phyloP scores from a whole-genome alignment of 2,329 filamentous ascomycete species.

The Chrysosporium keratinophilum region DNA sequence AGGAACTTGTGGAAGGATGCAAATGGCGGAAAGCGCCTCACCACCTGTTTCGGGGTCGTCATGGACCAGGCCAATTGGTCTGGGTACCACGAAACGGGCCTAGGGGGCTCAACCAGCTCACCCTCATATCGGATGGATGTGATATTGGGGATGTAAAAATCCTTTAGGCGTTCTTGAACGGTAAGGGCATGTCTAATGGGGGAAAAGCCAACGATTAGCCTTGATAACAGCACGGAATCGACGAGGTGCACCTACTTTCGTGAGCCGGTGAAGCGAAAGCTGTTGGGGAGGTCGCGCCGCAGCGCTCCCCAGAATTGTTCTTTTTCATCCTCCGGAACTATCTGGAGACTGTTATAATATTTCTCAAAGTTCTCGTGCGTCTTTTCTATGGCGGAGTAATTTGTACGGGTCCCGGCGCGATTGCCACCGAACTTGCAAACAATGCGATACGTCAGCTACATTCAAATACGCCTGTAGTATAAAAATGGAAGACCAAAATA shows the following conservation, averaged over 20 bases:
- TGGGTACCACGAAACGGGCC: constrained; percentile 81
- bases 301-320: constrained; percentile 75
- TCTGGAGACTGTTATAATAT: constrained; percentile 71
- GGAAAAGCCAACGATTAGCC: constrained; percentile 1
- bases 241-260: constrained; percentile 54
- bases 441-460: constrained; percentile 1
- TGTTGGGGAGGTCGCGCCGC: constrained; percentile 81
- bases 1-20: constrained; percentile 95
- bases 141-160: constrained; percentile 84
- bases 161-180: constrained; percentile 78
- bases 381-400: constrained; percentile 55
- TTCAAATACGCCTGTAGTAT: neutral
- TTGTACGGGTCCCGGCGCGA: constrained; percentile 29
- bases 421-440: constrained; percentile 9
- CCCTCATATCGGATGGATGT: constrained; percentile 76
- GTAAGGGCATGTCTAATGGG: constrained; percentile 67
- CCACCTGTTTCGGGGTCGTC: constrained; percentile 93
- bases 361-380: constrained; percentile 73
- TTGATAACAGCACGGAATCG: neutral
- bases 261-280: constrained; percentile 93
- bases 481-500: neutral
- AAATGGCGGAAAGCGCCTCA: constrained; percentile 88
- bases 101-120: constrained; percentile 67
- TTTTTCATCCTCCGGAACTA: constrained; percentile 67
- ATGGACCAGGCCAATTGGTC: constrained; percentile 94